Percentiles rank a stretch among this genome's conserved stretches.
Conservation (phyloP, 2,329 filamentous ascomycete species). For the Colletotrichum sp. region DNA sequence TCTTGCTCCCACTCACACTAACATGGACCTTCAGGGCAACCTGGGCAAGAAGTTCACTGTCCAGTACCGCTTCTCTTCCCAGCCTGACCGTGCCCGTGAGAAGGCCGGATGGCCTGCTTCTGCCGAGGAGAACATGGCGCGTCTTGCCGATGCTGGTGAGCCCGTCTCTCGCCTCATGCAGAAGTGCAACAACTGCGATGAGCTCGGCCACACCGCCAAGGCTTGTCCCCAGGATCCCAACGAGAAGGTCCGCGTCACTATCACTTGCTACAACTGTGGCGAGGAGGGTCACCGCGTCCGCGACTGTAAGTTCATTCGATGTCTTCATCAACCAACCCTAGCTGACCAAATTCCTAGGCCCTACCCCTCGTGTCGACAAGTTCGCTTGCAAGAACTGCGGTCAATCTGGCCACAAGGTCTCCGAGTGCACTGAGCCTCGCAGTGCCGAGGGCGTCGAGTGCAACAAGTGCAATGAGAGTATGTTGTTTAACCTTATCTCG, state of each 20-base stretch:
- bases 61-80: constrained; percentile 64
- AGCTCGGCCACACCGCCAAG: constrained; percentile 68
- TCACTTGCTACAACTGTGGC: constrained; percentile 71
- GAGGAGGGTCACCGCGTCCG: constrained; percentile 69
- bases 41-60: constrained; percentile 69
- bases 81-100: constrained; percentile 64
- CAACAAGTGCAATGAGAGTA: constrained; percentile 68
- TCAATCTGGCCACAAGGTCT: constrained; percentile 54
- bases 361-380: constrained; percentile 65
- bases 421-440: constrained; percentile 64
- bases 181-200: constrained; percentile 68
- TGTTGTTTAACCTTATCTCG: constrained; percentile 25
- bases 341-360: constrained; percentile 42
- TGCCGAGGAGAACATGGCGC: constrained; percentile 64
- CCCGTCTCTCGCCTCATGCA: constrained; percentile 63
- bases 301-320: constrained; percentile 59
- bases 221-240: constrained; percentile 62
- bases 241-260: constrained; percentile 49
- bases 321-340: not conserved
- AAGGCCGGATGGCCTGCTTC: constrained; percentile 63
- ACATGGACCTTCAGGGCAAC: constrained; percentile 76
- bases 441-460: constrained; percentile 68
- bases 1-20: constrained; percentile 62
- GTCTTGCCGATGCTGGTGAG: constrained; percentile 71
- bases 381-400: constrained; percentile 74